Evolutionary conservation across 176 grass and related monocot species (phyloP).

Genomic region (Pharus latifolius): DNA sequence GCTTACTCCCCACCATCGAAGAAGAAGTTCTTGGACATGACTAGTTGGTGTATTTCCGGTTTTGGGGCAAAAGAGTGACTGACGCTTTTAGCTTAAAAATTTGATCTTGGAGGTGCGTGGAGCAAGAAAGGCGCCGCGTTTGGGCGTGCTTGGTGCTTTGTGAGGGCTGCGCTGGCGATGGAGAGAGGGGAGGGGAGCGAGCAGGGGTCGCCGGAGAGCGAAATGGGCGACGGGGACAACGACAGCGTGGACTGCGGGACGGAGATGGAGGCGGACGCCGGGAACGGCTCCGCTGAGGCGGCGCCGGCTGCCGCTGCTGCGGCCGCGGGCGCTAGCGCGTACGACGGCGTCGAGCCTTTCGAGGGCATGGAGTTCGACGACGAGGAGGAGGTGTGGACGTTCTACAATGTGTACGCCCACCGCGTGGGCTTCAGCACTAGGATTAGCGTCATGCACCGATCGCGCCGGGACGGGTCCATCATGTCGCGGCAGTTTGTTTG

Average conservation of each 20-base stretch:
- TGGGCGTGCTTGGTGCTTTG: not conserved
- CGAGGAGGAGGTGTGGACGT: slow-evolving; percentile 55
- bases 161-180: not conserved
- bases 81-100: not conserved
- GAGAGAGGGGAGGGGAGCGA: slow-evolving; percentile 41
- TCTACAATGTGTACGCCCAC: slow-evolving; percentile 69
- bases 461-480: slow-evolving; percentile 52
- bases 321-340: slow-evolving; percentile 17
- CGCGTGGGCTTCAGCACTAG: slow-evolving; percentile 60
- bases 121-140: not conserved
- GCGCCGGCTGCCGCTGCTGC: slow-evolving; percentile 14
- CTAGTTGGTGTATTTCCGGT: not conserved
- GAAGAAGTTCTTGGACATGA: not conserved
- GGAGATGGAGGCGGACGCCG: slow-evolving; percentile 41
- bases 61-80: not conserved
- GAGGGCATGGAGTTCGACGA: slow-evolving; percentile 71
- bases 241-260: slow-evolving; percentile 31
- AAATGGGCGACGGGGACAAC: slow-evolving; percentile 47
- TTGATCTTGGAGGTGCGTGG: not conserved
- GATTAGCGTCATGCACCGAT: slow-evolving; percentile 64
- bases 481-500: slow-evolving; percentile 73
- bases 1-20: not conserved
- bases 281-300: not conserved
- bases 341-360: slow-evolving; percentile 44
- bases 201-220: slow-evolving; percentile 33